Base-by-base conservation (phyloP, 2,329 filamentous ascomycete species). In the Arthrinium puccinioides region DNA sequence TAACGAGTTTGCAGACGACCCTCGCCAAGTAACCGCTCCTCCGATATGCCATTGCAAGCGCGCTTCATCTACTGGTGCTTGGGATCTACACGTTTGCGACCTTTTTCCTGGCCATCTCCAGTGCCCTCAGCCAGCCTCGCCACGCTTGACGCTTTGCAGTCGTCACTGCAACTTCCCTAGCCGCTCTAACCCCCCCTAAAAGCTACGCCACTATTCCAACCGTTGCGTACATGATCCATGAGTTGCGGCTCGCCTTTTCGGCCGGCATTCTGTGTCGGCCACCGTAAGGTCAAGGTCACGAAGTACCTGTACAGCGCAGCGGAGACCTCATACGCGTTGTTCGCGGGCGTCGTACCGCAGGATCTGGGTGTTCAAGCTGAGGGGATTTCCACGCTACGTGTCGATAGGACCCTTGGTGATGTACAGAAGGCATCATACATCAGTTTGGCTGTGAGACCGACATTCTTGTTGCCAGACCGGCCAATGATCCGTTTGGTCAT, bases 201-300 rank as follows among this genome's bases (percentile, higher is more conserved):
- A 2, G 63, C 64, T 23, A 68, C 69, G 4, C 70, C 70, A 36
- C 64, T 64, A 43, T 72, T 72, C 19, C 73, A 44, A 2, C 69
- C 66, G 4, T 69, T 70, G 45, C 59, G 63, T 13, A 74, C 57
- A 54, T 74, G 71, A 5, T 70, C 70, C 44, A 73, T 74, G 32
- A 74, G 51, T 44, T 74, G 70, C 6, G 68, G 40, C 73, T 72
- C 14, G 72, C 62, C 67, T 69, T 39, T 36, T 27, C 15, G 27
- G 27, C 4, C 7, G 25, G 6, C 10, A 14, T 16, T 29, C 21
- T 23, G 26, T 21, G 35, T 29, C 20, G 31, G 35, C 20, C 20
- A 21, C n/a, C 26, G 20, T 30, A 20, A 18, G 20, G 35, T 8
- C n/a, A 15, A 19, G 16, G n/a, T n/a, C n/a, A n/a, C n/a, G n/a